Base-by-base conservation (phyloP, 495 filamentous ascomycete genomes). In the Arthonia radiata region DNA sequence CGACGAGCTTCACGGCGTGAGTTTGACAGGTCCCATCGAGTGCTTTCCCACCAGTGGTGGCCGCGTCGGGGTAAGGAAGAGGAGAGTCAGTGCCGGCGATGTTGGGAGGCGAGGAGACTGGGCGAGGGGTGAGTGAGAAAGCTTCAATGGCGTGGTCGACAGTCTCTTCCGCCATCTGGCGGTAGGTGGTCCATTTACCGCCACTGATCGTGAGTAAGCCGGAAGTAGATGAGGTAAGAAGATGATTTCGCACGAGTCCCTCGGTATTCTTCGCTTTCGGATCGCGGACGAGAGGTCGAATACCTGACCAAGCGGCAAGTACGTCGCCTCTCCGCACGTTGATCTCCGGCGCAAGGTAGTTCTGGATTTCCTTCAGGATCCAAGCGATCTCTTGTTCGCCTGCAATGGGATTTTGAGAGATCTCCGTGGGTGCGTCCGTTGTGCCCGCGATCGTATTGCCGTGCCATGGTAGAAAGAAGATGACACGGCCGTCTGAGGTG, bases 401-500 rank as follows among this genome's bases (percentile, higher is more conserved):
- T 5, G 86, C 79, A 17, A 91, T 50, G 0, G 86, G 86, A 38
- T 90, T 79, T n/a, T 57, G 58, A 5, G 65, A 64, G 29, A 97
- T 72, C 13, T 53, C 50, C n/a, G 77, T 73, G 4, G 82, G 73
- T 13, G 77, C 71, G 38, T 97, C 86, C 5, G 86, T 97, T 12
- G 86, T 97, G 34, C 86, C 86, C 13, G 86, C 86, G 40, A 97
- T 94, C 15, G 86, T 97, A 52, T 97, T 97, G 25, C 86, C 86
- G 51, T 94, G 83, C 86, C 86, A 97, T 11, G 86, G 86, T 16
- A 97, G 64, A 64, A 97, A 97, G 68, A 97, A 97, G 39, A 94
- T 93, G 22, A 97, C 86, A 40, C 86, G 64, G 11, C 86, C 86
- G 43, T 97, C 86, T 0, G 83, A 93, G 0, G 86, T 94, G 6